Conservation (phyloP, 768 basidiomycete species). For the Termitomyces sp. region DNA sequence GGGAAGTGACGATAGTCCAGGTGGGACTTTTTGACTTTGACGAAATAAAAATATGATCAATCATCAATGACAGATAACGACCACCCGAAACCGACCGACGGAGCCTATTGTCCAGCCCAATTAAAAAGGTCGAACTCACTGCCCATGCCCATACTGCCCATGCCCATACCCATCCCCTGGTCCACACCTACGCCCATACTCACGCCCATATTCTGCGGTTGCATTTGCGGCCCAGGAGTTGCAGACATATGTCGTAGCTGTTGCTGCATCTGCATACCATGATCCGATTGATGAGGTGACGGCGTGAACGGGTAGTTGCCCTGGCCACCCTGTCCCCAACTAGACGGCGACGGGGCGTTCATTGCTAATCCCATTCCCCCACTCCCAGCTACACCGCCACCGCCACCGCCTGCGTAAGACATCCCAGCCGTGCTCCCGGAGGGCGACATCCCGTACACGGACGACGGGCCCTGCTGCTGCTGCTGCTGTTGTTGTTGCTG, state of each 20-base stretch:
- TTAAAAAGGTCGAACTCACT: conserved; percentile 55
- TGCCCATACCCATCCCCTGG: background rate
- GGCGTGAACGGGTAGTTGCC: conserved; percentile 31
- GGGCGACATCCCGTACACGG: conserved; percentile 36
- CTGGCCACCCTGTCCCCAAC: background rate
- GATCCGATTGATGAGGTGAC: conserved; percentile 29
- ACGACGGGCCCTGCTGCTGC: conserved; percentile 15
- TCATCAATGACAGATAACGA: conserved; percentile 1
- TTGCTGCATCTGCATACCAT: conserved; percentile 28
- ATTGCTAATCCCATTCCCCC: conserved; percentile 9
- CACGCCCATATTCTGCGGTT: conserved; percentile 27
- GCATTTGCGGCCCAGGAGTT: conserved; percentile 36
- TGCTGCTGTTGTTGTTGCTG: conserved; percentile 21
- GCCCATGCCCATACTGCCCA: background rate
- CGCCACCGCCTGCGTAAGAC: background rate
- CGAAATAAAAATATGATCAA: background rate
- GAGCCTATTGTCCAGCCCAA: conserved; percentile 38
- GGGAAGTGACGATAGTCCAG: background rate
- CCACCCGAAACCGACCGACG: background rate
- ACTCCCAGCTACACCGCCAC: background rate
- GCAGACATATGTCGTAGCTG: conserved; percentile 40
- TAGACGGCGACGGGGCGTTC: conserved; percentile 26
- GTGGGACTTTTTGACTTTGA: background rate
- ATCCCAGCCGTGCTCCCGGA: conserved; percentile 30
- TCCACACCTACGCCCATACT: conserved; percentile 17